These are phyloP conservation scores for Telfairia occidentalis DNA, from an alignment of 331 rosid species.

Conservation along the genomic window DNA sequence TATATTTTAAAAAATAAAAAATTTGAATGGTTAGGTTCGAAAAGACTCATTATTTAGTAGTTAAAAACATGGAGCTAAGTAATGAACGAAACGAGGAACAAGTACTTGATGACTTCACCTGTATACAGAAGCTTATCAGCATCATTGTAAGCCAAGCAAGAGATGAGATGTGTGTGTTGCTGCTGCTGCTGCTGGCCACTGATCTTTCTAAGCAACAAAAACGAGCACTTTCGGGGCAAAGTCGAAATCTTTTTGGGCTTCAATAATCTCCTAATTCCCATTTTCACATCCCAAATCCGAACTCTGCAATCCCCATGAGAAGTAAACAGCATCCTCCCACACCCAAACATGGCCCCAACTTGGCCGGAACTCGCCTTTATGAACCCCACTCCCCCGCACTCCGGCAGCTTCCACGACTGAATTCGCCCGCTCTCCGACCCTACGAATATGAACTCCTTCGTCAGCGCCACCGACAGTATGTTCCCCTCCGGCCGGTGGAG, in stretches of 20 bases:
- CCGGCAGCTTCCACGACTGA: slow-evolving; percentile 61
- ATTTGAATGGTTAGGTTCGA: too few relatives aligned
- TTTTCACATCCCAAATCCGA: slow-evolving; percentile 49
- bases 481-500: slow-evolving; percentile 66
- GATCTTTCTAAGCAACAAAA: slow-evolving; percentile 22
- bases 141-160: slow-evolving; percentile 72
- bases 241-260: slow-evolving; percentile 40
- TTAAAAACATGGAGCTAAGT: too few relatives aligned
- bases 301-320: slow-evolving; percentile 55
- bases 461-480: slow-evolving; percentile 46
- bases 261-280: slow-evolving; percentile 39
- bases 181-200: not conserved
- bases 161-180: slow-evolving; percentile 35
- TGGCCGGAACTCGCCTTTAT: slow-evolving; percentile 40
- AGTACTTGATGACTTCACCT: too few relatives aligned
- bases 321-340: slow-evolving; percentile 50
- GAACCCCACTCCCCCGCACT: slow-evolving; percentile 47
- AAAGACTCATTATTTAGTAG: too few relatives aligned
- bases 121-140: slow-evolving; percentile 62
- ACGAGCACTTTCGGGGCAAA: slow-evolving; percentile 26
- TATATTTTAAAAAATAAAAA: too few relatives aligned
- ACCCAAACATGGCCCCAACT: slow-evolving; percentile 43
- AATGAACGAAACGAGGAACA: too few relatives aligned
- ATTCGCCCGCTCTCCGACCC: slow-evolving; percentile 58
- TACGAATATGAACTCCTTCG: slow-evolving; percentile 57